A percentile compares a stretch with the other conserved stretches of the same genome.
Conservation (phyloP, 23 red algal species). For the Pyropia yezoensis region DNA sequence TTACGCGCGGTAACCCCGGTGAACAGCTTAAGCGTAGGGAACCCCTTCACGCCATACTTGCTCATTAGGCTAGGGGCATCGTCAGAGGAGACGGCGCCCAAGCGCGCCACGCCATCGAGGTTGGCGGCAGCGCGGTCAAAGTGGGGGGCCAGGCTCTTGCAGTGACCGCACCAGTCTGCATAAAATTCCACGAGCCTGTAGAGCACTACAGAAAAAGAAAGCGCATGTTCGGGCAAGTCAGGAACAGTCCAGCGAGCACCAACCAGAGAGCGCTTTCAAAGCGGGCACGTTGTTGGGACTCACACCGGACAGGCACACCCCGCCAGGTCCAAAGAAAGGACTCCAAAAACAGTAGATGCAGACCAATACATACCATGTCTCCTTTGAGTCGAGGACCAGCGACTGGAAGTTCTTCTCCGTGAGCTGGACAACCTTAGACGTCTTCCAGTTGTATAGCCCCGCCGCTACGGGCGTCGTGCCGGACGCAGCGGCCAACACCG, state of each 20-base stretch:
- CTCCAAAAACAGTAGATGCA: neutral
- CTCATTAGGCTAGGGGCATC: constrained; percentile 42
- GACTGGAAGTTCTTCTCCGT: constrained; percentile 9
- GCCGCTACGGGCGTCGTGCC: neutral
- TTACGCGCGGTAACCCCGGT: constrained; percentile 23
- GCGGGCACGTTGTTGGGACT: too few species aligned
- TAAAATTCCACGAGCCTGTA: constrained; percentile 75
- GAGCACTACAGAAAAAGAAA: too few species aligned
- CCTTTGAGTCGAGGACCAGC: constrained; percentile 5
- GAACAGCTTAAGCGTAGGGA: constrained; percentile 92
- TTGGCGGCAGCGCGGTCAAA: constrained; percentile 67
- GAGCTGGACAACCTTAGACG: constrained; percentile 3
- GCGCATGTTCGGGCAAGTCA: too few species aligned
- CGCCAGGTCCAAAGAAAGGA: too few species aligned
- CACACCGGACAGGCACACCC: too few species aligned
- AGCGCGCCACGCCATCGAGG: constrained; percentile 57
- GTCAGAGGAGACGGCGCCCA: constrained; percentile 81
- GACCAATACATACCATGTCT: constrained; percentile 4
- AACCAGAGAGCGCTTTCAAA: too few species aligned
- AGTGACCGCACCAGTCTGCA: constrained; percentile 97
- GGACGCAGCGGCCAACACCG: too few species aligned
- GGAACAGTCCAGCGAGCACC: too few species aligned
- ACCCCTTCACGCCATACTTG: constrained; percentile 67
- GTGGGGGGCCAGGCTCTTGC: constrained; percentile 58
- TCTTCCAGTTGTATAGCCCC: constrained; percentile 4